Conservation (phyloP, 441 rosid species). For the Pelargonium cotyledonis region DNA sequence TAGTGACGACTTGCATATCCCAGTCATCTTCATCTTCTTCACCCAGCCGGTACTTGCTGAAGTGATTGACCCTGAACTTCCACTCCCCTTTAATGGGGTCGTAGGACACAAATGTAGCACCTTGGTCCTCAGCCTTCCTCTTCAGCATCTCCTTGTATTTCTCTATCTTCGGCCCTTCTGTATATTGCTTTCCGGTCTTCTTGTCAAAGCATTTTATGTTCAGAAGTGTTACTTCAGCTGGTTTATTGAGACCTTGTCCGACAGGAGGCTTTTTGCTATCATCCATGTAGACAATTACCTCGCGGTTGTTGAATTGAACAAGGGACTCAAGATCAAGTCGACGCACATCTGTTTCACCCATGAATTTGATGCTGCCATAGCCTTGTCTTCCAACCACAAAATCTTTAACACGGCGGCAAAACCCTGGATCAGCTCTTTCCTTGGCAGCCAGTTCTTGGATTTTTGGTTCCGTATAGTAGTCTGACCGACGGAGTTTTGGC, state of each 20-base stretch:
- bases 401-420: conserved; percentile 60
- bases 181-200: conserved; percentile 58
- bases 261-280: conserved; percentile 83
- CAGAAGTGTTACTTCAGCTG: conserved; percentile 83
- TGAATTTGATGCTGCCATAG: conserved; percentile 75
- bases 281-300: conserved; percentile 90
- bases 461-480: conserved; percentile 85
- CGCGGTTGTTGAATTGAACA: conserved; percentile 75
- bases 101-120: conserved; percentile 80
- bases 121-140: conserved; percentile 86
- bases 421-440: conserved; percentile 76
- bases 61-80: conserved; percentile 85
- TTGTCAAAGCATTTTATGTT: conserved; percentile 86
- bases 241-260: conserved; percentile 90
- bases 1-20: not conserved
- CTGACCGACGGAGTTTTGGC: conserved; percentile 76
- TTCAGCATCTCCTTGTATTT: conserved; percentile 78
- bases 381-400: conserved; percentile 86
- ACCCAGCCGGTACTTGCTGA: conserved; percentile 59
- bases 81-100: conserved; percentile 80
- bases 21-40: conserved; percentile 35
- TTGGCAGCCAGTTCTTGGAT: conserved; percentile 87
- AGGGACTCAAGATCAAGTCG: conserved; percentile 69
- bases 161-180: conserved; percentile 61
- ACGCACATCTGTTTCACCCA: conserved; percentile 84